A percentile compares a stretch with the other conserved stretches of the same genome.
Conservation (phyloP, 495 filamentous ascomycete species). For the Cercophora samala region DNA sequence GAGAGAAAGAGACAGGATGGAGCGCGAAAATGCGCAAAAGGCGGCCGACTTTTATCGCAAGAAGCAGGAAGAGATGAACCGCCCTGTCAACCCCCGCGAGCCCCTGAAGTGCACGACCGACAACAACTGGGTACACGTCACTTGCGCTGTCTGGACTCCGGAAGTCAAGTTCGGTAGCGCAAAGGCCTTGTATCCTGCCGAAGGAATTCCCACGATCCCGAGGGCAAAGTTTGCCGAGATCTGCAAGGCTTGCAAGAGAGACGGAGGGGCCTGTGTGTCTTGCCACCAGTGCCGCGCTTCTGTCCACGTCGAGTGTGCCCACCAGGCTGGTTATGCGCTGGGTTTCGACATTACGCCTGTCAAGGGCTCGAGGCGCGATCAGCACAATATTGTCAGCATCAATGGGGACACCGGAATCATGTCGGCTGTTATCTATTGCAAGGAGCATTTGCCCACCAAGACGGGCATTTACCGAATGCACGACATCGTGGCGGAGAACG, state of each 20-base stretch:
- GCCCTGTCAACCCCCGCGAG: slow-evolving; percentile 81
- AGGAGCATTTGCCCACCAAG: slow-evolving; percentile 70
- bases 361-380: slow-evolving; percentile 79
- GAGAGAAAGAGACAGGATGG: slow-evolving; percentile 77
- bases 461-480: slow-evolving; percentile 70
- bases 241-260: slow-evolving; percentile 81
- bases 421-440: slow-evolving; percentile 82
- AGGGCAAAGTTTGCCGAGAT: slow-evolving; percentile 60
- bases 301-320: slow-evolving; percentile 88
- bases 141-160: slow-evolving; percentile 85
- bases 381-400: slow-evolving; percentile 67
- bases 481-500: slow-evolving; percentile 62
- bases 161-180: slow-evolving; percentile 89
- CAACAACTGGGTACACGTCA: slow-evolving; percentile 98
- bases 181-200: slow-evolving; percentile 72
- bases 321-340: slow-evolving; percentile 73
- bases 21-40: slow-evolving; percentile 72
- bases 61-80: slow-evolving; percentile 74
- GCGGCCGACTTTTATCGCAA: slow-evolving; percentile 75
- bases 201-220: slow-evolving; percentile 80
- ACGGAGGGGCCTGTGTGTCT: slow-evolving; percentile 70
- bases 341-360: slow-evolving; percentile 90
- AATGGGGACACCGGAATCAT: slow-evolving; percentile 73
- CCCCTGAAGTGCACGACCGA: slow-evolving; percentile 86
- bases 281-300: slow-evolving; percentile 78